Base-by-base conservation (phyloP, 257 asterid genomes). In the Solanum rostratum region DNA sequence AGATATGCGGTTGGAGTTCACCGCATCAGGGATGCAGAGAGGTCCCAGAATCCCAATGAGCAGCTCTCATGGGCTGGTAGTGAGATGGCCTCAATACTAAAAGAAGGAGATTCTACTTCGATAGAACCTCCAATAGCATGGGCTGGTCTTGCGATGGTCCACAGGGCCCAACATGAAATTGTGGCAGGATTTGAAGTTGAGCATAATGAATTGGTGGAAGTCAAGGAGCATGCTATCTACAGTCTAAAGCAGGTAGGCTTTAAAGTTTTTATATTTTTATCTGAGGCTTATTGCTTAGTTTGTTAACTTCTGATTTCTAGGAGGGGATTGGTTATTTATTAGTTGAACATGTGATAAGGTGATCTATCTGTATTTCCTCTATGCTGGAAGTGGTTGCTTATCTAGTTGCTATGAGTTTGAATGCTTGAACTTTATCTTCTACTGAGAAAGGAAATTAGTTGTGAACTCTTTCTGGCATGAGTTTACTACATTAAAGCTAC, bases 61-160 rank as follows among this genome's bases (percentile, higher is more conserved):
- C 99, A 94, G 91, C 98, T 97, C 74, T 89, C 96, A 45, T 97
- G 97, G 98, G 99, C 99, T 9, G 97, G 99, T 81, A 95, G 94
- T 85, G 99, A 97, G 90, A 97, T 97, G 98, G 99, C 98, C 79
- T 95, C 99, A 3, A 92, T 97, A 62, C 84, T 95, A 71, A 92
- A 98, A 86, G 99, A 97, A 87, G 98, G 99, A 55, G 98, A 97
- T 84, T 91, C 97, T 60, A 39, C 89, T 49, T 74, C 84, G 85
- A 92, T 93, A 83, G 99, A 97, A 89, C 90, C 94, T 86, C 95
- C 94, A 29, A 86, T 93, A 83, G 98, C 97, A 39, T 97, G 99
- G 99, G 94, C 98, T 22, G 99, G 99, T 84, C 95, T 97, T 85
- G 98, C 98, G 52, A 88, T 92, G 94, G 98, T 85, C 86, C 98